Evolutionary conservation across 495 filamentous ascomycete species (phyloP).

Genomic region (Entonaema liquescens): DNA sequence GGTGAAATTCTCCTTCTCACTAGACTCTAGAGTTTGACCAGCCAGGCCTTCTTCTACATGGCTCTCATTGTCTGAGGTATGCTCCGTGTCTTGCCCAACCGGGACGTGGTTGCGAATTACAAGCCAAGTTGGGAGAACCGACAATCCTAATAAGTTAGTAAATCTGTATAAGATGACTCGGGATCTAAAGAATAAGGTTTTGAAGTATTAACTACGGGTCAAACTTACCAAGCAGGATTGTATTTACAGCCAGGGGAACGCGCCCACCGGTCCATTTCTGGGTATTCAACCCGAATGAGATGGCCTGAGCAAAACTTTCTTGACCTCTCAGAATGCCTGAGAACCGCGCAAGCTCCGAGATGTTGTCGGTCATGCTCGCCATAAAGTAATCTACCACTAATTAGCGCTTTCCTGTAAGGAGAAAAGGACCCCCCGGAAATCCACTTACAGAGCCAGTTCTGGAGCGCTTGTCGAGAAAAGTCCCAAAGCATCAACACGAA

Average conservation of each 20-base stretch:
- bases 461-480: slow-evolving; percentile 56
- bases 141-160: slow-evolving; percentile 26
- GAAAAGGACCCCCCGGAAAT: background rate
- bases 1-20: slow-evolving; percentile 14
- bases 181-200: background rate
- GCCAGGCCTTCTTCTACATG: slow-evolving; percentile 19
- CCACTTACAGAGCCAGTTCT: slow-evolving; percentile 55
- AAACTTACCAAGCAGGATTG: slow-evolving; percentile 55
- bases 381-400: slow-evolving; percentile 17
- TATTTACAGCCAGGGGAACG: slow-evolving; percentile 60
- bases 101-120: slow-evolving; percentile 36
- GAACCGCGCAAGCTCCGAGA: slow-evolving; percentile 44
- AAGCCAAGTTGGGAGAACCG: slow-evolving; percentile 38
- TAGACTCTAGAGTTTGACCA: background rate
- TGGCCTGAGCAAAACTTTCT: slow-evolving; percentile 35
- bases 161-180: background rate
- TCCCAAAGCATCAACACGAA: slow-evolving; percentile 60
- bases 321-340: slow-evolving; percentile 44
- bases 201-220: background rate
- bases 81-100: slow-evolving; percentile 12
- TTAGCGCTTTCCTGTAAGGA: background rate
- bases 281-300: slow-evolving; percentile 41
- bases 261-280: slow-evolving; percentile 57
- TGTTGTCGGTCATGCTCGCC: slow-evolving; percentile 38
- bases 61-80: slow-evolving; percentile 10